Evolutionary conservation across 2,329 filamentous ascomycete genomes (phyloP).

Genomic region (Fusarium sp.): DNA sequence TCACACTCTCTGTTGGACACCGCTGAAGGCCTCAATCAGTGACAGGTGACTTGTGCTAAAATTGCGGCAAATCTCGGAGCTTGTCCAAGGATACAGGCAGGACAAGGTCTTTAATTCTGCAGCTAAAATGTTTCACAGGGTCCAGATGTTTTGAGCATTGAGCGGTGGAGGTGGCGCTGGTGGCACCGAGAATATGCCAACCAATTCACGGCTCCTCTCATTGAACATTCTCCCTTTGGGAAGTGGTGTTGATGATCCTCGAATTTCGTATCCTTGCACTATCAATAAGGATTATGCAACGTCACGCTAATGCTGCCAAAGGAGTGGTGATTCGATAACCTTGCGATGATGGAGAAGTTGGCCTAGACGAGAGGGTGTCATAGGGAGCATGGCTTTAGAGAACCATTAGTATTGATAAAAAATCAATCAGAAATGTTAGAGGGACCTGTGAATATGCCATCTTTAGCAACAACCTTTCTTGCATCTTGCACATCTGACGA

Average conservation of each 20-base stretch:
- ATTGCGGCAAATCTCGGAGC: conserved; percentile 8
- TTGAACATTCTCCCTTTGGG: not conserved
- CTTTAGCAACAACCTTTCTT: not conserved
- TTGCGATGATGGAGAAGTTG: not conserved
- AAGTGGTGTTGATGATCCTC: not conserved
- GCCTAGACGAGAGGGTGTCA: not conserved
- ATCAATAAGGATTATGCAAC: conserved; percentile 12
- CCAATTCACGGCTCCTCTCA: not conserved
- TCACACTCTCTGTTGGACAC: not conserved
- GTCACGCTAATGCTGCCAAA: not conserved
- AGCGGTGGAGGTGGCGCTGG: conserved; percentile 11
- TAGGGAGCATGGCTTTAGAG: not conserved
- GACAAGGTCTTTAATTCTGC: not conserved
- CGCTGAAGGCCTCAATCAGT: not conserved
- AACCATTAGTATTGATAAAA: not conserved
- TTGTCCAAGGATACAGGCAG: not conserved
- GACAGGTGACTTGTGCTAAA: not conserved
- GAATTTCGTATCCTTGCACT: not conserved
- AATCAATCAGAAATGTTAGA: not conserved
- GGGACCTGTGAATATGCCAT: not conserved
- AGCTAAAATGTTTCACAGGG: conserved; percentile 8
- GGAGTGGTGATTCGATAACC: not conserved
- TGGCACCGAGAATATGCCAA: not conserved
- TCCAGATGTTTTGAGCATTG: not conserved
- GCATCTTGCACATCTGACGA: not conserved